Evolutionary conservation across 2,329 filamentous ascomycete species (phyloP), one percentile per base, ranked within the genome.

Genomic region (Ascochyta pisi): DNA sequence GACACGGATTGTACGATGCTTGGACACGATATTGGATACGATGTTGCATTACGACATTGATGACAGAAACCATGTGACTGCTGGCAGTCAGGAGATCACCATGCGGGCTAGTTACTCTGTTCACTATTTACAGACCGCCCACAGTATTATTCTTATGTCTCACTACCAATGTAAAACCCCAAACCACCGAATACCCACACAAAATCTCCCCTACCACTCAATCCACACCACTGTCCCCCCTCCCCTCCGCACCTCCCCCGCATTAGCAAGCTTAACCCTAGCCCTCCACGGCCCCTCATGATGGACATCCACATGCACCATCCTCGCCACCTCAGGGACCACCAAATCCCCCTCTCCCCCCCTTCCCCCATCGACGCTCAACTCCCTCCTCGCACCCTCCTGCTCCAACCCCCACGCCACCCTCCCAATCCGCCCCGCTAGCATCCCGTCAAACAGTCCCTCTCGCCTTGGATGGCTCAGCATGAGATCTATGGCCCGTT

Each of bases 361-460:
- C 27, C 65, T 54, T 5, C 29, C 44, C 7, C n/a, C 12, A 4
- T 19, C 19, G 19, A 19, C 19, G 19, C 61, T 60, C 37, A 60
- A 23, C 27, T 62, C 58, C 9, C 51, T 60, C 27, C 65, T 50
- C 13, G 60, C 43, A 19, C 60, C 64, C 35, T 58, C 58, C 54
- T 75, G 67, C 45, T 75, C 72, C 16, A 74, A 29, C 22, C 38
- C 53, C 54, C 73, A 58, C 6, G 61, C 57, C 44, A 67, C 65
- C 44, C 55, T 60, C 3, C 69, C 72, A 24, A 75, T 62, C 22
- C 63, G 54, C 0, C 70, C 74, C 85, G 85, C 88, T 84, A 91
- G 68, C 81, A 90, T 1, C 84, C 87, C 66, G 84, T 80, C 39
- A 74, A 78, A 69, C 86, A 89, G 2, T 75, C 82, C 19, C 68